Evolutionary conservation across 768 basidiomycete species (phyloP).

Genomic region (Boletus bicolor): DNA sequence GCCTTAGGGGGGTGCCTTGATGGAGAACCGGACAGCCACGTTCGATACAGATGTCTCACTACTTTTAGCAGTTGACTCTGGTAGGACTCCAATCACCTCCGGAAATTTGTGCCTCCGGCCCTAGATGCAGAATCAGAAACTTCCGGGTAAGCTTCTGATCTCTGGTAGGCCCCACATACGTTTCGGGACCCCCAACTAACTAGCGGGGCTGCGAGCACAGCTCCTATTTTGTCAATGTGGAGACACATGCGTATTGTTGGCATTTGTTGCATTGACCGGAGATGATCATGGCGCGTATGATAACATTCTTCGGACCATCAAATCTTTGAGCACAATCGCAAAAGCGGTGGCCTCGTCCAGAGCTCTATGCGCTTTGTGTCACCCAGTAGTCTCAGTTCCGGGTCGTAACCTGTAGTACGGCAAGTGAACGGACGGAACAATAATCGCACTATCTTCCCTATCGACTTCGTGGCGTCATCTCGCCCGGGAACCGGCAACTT

Average conservation of each 20-base stretch:
- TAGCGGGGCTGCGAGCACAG: background rate
- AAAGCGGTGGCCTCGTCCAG: background rate
- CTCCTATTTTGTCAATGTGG: background rate
- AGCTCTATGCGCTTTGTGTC: background rate
- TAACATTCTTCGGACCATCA: too few species aligned
- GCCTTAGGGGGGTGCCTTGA: background rate
- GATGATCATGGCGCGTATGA: background rate
- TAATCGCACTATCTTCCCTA: too few species aligned
- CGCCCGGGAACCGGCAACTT: too few species aligned
- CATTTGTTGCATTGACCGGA: background rate
- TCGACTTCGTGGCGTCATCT: background rate
- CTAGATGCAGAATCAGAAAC: background rate
- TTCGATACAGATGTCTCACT: too few species aligned
- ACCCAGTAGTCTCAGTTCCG: background rate
- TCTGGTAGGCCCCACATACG: background rate
- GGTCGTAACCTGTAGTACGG: background rate
- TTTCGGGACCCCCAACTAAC: background rate
- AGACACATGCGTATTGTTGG: background rate
- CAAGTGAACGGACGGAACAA: background rate
- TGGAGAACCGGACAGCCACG: too few species aligned
- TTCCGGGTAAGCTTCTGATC: background rate
- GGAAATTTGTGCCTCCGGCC: too few species aligned
- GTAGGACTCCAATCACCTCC: too few species aligned
- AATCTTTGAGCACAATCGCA: background rate
- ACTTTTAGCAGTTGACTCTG: too few species aligned